Evolutionary conservation across 345 rosid genomes (phyloP), one percentile per base, ranked within the genome.

Genomic region (Balakata baccata): DNA sequence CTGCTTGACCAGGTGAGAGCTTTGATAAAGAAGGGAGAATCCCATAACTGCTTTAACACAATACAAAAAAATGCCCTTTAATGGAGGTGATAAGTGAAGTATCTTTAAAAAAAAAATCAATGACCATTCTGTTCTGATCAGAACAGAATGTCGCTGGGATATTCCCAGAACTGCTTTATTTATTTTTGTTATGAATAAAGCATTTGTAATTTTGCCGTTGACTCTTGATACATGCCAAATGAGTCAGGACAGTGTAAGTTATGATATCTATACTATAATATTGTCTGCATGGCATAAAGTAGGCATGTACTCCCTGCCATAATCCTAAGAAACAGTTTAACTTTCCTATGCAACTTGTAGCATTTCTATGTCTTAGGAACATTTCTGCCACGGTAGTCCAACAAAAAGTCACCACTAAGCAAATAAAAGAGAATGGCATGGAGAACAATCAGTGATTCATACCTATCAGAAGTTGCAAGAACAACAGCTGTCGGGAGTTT

Each of bases 1-100:
- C 83, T 16, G 79, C 83, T 77, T 77, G 81, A 59, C 81, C 83
- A 37, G 79, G 81, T 51, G 81, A 67, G 72, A 82, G 83, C 58
- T 74, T 77, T 41, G 85, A 75, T 62, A 77, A 17, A n/a, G 75
- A 74, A 50, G 85, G 85, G 62, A 76, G 71, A 60, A 34, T 58
- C 47, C 85, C 81, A 52, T 81, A 79, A 71, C 83, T 79, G 73
- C 73, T 37, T 45, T 25, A 50, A 67, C 11, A 47, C 5, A 52
- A 67, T 13, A 34, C 22, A 59, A 16, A 16, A 64, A 59, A 64
- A 52, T 25, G 47, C 7, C 25, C n/a, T 13, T n/a, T 4, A 38
- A n/a, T 61, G 49, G 11, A 9, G 11, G 16, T 17, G 37, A 14
- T 5, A 50, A 3, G 60, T 22, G 14, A 45, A 11, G 34, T 2